Evolutionary conservation across 2,329 filamentous ascomycete genomes (phyloP).

Genomic region (Graphiopsis chlorocephala): DNA sequence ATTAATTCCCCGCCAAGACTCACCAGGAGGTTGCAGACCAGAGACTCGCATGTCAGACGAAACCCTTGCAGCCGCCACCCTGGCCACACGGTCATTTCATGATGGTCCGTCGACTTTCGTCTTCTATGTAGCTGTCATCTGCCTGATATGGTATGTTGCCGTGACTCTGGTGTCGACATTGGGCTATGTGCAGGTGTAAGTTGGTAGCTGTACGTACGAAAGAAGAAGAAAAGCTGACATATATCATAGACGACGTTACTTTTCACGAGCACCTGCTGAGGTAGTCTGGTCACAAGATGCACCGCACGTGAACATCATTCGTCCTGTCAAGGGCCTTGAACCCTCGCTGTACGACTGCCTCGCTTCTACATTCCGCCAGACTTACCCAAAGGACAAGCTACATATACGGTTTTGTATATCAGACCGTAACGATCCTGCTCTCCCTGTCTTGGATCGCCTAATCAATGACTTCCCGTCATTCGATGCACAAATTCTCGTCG

Average conservation of each 20-base stretch:
- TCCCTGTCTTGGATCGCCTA: conserved; percentile 68
- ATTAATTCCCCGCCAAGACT: conserved; percentile 11
- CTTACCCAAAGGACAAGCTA: conserved; percentile 73
- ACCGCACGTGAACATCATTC: conserved; percentile 84
- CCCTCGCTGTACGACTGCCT: conserved; percentile 90
- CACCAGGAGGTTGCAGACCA: conserved; percentile 7
- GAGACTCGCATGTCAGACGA: conserved; percentile 27
- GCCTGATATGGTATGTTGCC: conserved; percentile 39
- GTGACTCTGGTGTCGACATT: conserved; percentile 57
- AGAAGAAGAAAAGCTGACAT: not conserved
- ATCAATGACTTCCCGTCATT: conserved; percentile 69
- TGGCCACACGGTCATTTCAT: conserved; percentile 11
- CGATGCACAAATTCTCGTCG: conserved; percentile 72
- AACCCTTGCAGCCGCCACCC: conserved; percentile 24
- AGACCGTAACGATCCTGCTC: conserved; percentile 70
- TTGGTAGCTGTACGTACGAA: conserved; percentile 21
- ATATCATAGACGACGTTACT: conserved; percentile 53
- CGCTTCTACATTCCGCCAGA: conserved; percentile 76
- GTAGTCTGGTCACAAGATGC: conserved; percentile 45
- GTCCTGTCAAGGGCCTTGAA: conserved; percentile 90
- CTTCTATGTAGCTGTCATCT: conserved; percentile 26
- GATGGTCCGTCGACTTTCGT: conserved; percentile 24
- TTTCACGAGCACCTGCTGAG: conserved; percentile 42
- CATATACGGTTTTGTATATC: conserved; percentile 82
- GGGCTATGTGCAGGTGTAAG: conserved; percentile 60